Conservation (phyloP, 106 monocot genomes). For the Alisma plantagoaquatica region DNA sequence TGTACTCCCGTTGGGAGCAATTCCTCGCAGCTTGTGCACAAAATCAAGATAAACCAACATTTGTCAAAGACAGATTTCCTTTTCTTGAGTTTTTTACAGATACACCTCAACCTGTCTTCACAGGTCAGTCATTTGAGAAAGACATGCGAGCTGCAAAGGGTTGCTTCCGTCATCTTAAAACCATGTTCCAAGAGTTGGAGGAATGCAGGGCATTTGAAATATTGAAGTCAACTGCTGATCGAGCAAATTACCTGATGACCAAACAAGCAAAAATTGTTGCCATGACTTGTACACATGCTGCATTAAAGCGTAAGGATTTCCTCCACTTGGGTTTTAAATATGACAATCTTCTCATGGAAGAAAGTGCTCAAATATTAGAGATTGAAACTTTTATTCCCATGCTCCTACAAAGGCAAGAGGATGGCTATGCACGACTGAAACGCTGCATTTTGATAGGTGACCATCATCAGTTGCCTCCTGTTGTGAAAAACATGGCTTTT, state of each 20-base stretch:
- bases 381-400: slow-evolving; percentile 99
- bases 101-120: slow-evolving; percentile 55
- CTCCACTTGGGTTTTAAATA: slow-evolving; percentile 94
- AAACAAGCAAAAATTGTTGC: slow-evolving; percentile 99
- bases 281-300: slow-evolving; percentile 99
- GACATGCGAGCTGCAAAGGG: slow-evolving; percentile 92
- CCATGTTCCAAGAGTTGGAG: slow-evolving; percentile 95
- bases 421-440: slow-evolving; percentile 90
- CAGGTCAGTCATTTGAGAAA: slow-evolving; percentile 78
- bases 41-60: slow-evolving; percentile 65
- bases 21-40: slow-evolving; percentile 71
- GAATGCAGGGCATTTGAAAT: slow-evolving; percentile 97
- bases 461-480: slow-evolving; percentile 98
- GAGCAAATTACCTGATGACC: slow-evolving; percentile 99
- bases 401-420: slow-evolving; percentile 97
- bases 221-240: slow-evolving; percentile 90
- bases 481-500: slow-evolving; percentile 99
- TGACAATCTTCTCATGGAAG: slow-evolving; percentile 98
- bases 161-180: slow-evolving; percentile 91
- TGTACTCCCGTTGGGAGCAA: slow-evolving; percentile 98
- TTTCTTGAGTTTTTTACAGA: slow-evolving; percentile 76
- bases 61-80: slow-evolving; percentile 82
- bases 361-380: slow-evolving; percentile 99
- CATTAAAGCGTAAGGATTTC: slow-evolving; percentile 93
- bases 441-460: slow-evolving; percentile 96